Evolutionary conservation across 331 rosid genomes (phyloP), one percentile per base, ranked within the genome.

Genomic region (Acacia pycnantha): DNA sequence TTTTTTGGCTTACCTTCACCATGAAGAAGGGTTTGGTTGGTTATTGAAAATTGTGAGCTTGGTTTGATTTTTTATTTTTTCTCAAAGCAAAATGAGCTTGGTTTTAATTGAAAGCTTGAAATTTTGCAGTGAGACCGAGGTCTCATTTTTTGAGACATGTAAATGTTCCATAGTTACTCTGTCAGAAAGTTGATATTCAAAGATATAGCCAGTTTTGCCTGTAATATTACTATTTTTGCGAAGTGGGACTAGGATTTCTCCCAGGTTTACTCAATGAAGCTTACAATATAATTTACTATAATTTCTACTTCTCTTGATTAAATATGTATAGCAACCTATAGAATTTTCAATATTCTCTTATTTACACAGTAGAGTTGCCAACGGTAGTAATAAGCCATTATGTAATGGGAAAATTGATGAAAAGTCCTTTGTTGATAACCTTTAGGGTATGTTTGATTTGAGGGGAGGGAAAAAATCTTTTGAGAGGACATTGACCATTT

Each of bases 51-150:
- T 77, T 27, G 31, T 56, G 72, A 61, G 84, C 67, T 82, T 82
- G 84, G 81, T 69, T 74, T 82, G 31, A 78, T 44, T 24, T 48
- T 53, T 53, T 21, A 19, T 3, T 59, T 59, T 11, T 22, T 58
- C 0, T n/a, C 1, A 59, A 2, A 59, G 66, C 15, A 59, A 59
- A 59, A 59, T 71, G 76, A 61, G 83, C 76, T 82, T 84, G 82
- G 79, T 69, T 74, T 82, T 48, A 79, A 47, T 16, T 43, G 48
- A 61, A 75, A 77, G 87, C 81, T 73, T 87, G 81, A 82, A 82
- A 68, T 84, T 87, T 87, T 87, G 87, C 79, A 8, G 56, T 71
- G 77, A 69, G 64, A 65, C 5, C 5, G 72, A 68, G 84, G 53
- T 72, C 14, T 82, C 44, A 16, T 70, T 82, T 84, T 79, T 82